Evolutionary conservation across 78 protist genomes (phyloP).

Genomic region (Paratrimastix pyriformis): DNA sequence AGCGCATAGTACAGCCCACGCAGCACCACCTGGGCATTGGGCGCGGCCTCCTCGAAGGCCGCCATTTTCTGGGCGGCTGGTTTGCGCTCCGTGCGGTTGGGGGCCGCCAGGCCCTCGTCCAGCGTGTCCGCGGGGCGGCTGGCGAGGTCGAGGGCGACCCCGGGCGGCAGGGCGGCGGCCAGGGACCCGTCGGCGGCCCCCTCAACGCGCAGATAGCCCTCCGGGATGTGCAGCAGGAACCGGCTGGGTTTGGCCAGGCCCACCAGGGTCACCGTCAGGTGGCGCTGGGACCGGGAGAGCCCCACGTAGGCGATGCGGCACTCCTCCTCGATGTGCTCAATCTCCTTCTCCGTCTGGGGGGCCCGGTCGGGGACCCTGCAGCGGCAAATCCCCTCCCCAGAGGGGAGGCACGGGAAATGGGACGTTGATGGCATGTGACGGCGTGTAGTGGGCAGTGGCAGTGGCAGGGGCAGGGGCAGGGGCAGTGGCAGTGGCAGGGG

Average conservation of each 20-base stretch:
- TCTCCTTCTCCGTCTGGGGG: no score
- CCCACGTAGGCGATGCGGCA: constrained; percentile 6
- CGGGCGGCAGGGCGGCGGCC: no score
- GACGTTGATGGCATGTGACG: not conserved
- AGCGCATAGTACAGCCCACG: no score
- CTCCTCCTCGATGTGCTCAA: not conserved
- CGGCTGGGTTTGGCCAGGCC: not conserved
- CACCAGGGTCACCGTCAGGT: not conserved
- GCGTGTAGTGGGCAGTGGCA: not conserved
- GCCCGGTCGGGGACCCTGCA: not conserved
- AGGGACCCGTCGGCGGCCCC: not conserved
- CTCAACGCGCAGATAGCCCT: not conserved
- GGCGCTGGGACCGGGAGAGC: not conserved
- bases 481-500: not conserved
- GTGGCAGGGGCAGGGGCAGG: not conserved
- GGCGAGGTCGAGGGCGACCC: no score
- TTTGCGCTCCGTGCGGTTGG: no score
- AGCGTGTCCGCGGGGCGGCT: no score
- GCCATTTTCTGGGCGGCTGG: no score
- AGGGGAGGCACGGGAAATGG: not conserved
- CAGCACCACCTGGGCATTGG: no score
- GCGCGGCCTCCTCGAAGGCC: no score
- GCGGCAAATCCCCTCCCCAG: not conserved
- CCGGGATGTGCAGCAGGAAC: not conserved
- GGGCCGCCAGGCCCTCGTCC: no score